Percentiles rank a stretch among this genome's conserved stretches.
Conservation (phyloP, 352 stramenopile species). For the Pythium myriotylum region DNA sequence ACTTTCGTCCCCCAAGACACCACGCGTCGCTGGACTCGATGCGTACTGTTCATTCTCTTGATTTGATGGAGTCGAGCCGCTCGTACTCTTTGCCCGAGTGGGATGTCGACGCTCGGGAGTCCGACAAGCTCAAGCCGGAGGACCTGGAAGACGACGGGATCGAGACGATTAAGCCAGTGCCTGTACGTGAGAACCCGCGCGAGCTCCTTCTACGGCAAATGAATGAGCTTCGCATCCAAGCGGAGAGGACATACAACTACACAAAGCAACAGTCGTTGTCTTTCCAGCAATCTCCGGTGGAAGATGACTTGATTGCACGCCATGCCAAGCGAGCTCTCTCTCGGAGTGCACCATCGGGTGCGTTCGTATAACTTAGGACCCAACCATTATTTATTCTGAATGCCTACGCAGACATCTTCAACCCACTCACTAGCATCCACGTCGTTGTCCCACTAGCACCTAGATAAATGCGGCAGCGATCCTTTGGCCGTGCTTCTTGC, state of each 20-base stretch:
- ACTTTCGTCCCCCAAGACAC: background rate
- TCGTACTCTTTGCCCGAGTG: background rate
- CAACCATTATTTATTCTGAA: too few relatives aligned
- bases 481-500: too few relatives aligned
- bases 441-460: too few relatives aligned
- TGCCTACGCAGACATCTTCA: too few relatives aligned
- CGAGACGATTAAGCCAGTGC: background rate
- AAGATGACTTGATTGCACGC: background rate
- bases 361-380: too few relatives aligned
- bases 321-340: background rate
- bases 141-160: background rate
- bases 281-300: background rate
- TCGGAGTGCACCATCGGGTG: background rate
- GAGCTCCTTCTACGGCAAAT: background rate
- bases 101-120: background rate
- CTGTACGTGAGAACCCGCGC: background rate
- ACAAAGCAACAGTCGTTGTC: constrained; percentile 1
- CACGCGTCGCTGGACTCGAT: too few relatives aligned
- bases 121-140: background rate
- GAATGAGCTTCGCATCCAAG: background rate
- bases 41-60: too few relatives aligned
- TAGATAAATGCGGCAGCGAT: too few relatives aligned
- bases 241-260: constrained; percentile 1
- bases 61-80: background rate
- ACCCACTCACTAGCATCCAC: too few relatives aligned